Conservation (phyloP, 1,284 basidiomycete species). For the Gymnopus androsaceus region DNA sequence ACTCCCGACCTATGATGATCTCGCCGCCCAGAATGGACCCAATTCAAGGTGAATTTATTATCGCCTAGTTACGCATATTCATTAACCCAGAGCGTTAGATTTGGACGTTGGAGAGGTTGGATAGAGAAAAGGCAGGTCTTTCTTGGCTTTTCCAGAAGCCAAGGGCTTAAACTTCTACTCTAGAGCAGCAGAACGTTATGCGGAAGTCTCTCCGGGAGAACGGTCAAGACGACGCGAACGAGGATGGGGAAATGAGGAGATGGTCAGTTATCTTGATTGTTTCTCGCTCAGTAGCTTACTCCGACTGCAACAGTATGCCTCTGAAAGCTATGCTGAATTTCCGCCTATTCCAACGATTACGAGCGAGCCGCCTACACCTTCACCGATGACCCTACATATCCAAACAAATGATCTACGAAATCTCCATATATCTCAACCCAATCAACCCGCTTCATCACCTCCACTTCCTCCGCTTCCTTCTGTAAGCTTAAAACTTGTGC, state of each 20-base stretch:
- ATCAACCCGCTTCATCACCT: constrained; percentile 37
- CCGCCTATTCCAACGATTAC: constrained; percentile 22
- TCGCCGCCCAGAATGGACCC: constrained; percentile 68
- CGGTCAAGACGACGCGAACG: constrained; percentile 55
- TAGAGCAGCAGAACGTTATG: constrained; percentile 81
- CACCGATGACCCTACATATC: constrained; percentile 38
- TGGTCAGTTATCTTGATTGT: background rate
- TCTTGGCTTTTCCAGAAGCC: background rate
- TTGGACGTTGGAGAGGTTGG: constrained; percentile 82
- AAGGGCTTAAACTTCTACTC: constrained; percentile 8
- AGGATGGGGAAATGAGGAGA: constrained; percentile 62
- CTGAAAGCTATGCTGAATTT: background rate
- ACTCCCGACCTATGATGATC: constrained; percentile 76
- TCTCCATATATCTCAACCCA: constrained; percentile 23
- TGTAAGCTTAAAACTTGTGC: constrained; percentile 51
- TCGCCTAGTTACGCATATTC: constrained; percentile 17
- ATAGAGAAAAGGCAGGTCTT: constrained; percentile 75
- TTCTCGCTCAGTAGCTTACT: background rate
- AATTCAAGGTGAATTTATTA: constrained; percentile 63
- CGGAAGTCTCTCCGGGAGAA: constrained; percentile 61
- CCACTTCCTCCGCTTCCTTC: constrained; percentile 44
- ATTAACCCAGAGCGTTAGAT: constrained; percentile 42
- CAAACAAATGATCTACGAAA: constrained; percentile 43
- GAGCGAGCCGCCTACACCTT: constrained; percentile 24
- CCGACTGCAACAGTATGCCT: constrained; percentile 2